Conservation (phyloP, 2,329 filamentous ascomycete genomes). For the Botrytis byssoidea region DNA sequence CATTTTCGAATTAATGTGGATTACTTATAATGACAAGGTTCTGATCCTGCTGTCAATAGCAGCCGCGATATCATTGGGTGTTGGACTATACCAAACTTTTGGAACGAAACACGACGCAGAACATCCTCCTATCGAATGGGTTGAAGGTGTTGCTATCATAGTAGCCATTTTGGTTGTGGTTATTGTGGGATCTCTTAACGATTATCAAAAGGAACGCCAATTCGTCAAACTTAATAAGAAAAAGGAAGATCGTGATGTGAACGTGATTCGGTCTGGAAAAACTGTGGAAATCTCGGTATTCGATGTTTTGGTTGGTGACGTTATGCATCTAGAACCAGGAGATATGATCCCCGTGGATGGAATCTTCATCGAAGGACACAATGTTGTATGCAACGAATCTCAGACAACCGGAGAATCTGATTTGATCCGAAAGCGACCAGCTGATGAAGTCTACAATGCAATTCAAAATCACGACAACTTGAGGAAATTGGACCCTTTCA, state of each 20-base stretch:
- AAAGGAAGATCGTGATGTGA: conserved; percentile 73
- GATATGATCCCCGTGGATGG: conserved; percentile 71
- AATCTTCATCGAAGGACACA: conserved; percentile 65
- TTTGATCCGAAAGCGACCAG: conserved; percentile 64
- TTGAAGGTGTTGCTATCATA: conserved; percentile 78
- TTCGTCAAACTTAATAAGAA: conserved; percentile 79
- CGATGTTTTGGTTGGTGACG: conserved; percentile 70
- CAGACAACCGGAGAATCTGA: conserved; percentile 76
- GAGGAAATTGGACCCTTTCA: conserved; percentile 73
- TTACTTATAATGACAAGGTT: conserved; percentile 80
- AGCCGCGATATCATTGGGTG: conserved; percentile 69
- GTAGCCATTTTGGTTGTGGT: conserved; percentile 75
- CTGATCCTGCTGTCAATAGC: conserved; percentile 69
- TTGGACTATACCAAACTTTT: conserved; percentile 73
- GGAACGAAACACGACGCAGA: conserved; percentile 50
- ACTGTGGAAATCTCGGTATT: conserved; percentile 67
- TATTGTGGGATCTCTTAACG: conserved; percentile 72
- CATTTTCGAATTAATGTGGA: conserved; percentile 70
- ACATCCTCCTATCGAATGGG: conserved; percentile 65
- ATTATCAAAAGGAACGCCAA: conserved; percentile 79
- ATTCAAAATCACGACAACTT: conserved; percentile 60
- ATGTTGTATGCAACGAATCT: conserved; percentile 70
- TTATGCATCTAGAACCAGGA: conserved; percentile 71
- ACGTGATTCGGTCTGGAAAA: conserved; percentile 72
- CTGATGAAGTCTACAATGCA: conserved; percentile 61